Base-by-base conservation (phyloP, 352 stramenopile species). In the Globisporangium rhizosaccharum region DNA sequence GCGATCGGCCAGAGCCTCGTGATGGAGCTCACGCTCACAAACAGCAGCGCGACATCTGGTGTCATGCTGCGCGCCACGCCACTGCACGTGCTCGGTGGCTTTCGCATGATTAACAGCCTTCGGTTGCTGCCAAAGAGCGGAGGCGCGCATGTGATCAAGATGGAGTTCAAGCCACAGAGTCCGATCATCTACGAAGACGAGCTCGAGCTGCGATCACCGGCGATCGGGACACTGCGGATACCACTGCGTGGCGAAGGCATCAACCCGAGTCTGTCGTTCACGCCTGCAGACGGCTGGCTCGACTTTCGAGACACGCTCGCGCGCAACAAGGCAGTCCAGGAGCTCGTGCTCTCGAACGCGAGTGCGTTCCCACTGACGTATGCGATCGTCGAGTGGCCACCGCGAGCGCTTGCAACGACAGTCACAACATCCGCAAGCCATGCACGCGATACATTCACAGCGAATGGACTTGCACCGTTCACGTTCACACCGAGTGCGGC, bases 71-170 rank as follows among this genome's bases (percentile, higher is more conserved):
- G 62, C 9, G 71, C 73, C 62, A 63, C 77, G 20, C 71, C 85
- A 0, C 73, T 97, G 6, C 93, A 96, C 28, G 73, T 79, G 2
- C 64, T 94, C 6, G 90, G 90, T 0, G 83, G 86, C 9, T 97
- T 96, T 52, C 78, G 74, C 10, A 42, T 96, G 26, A 73, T 96
- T 44, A 92, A 92, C 37, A 82, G 63, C 44, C 67, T 90, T 37
- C 73, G 84, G 2, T 39, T 62, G 9, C 61, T 96, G 23, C n/a
- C 51, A 7, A 37, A 46, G 0, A 56, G 57, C 11, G 71, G 63
- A 1, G 79, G 68, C 3, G 61, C 58, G 18, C 67, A 65, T 20
- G 20, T 56, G 8, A 36, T 83, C 54, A 67, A 70, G 23, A 59
- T 96, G 33, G 84, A 92, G 67, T 96, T 96, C 51, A 62, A 69